Base-by-base conservation (phyloP, 2,329 filamentous ascomycete genomes). In the Talaromyces piceae region DNA sequence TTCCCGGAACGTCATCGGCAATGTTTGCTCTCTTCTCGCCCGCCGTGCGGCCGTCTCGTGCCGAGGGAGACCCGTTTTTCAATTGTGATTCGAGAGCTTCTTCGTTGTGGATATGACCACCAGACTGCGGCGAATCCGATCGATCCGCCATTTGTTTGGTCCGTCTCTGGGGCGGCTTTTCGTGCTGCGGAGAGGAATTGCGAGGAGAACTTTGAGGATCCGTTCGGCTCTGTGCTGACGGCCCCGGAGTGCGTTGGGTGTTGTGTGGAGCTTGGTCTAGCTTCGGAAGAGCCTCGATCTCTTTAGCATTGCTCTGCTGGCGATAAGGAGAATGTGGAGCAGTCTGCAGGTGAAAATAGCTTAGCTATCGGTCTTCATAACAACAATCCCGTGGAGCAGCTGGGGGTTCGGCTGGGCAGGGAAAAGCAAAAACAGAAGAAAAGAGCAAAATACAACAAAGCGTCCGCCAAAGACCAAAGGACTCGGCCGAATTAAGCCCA, bases 11-110 rank as follows among this genome's bases (percentile, higher is more conserved):
- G 20, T 65, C 60, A 13, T 63, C 63, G 8, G 56, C 47, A 13
- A 58, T n/a, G 27, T 61, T 65, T 51, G 63, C 59, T 49, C 66
- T 68, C 37, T 57, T 60, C 30, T 63, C 59, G 20, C 55, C 54
- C 6, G 54, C 49, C 11, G 54, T 56, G 27, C 57, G 60, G 45
- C 56, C 57, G 31, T 50, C 52, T 6, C 52, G 30, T n/a, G 31
- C 39, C 41, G 12, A 16, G 37, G 45, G 20, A 13, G 31, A 47
- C 3, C 45, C 41, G 23, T 52, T 31, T 5, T 31, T 39, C 16
- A 16, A 27, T 22, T 46, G 46, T 39, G 46, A 23, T 13, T 39
- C 22, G 2, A 16, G 20, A 43, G 39, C 20, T 13, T 22, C 11
- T 5, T 22, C 25, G 7, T 25, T 26, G 13, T 11, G 20, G 3